These are phyloP conservation scores for Candida tibetensis DNA, from an alignment of 805 yeast genomes.

Conservation along the genomic window DNA sequence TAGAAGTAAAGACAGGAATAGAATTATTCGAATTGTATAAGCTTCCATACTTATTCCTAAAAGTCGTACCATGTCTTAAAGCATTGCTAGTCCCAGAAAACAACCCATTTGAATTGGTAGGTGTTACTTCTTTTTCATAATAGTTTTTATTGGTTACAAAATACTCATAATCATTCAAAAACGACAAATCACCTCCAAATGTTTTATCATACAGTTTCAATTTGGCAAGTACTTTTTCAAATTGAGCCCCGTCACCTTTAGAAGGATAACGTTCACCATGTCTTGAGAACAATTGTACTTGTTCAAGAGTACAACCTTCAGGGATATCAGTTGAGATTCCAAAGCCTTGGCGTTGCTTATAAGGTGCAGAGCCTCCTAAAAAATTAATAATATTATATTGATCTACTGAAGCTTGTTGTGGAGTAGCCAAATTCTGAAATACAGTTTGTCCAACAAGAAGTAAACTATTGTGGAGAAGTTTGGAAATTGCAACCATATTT, in stretches of 20 bases:
- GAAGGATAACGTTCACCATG: slow-evolving; percentile 73
- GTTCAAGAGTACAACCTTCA: slow-evolving; percentile 52
- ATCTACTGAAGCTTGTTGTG: slow-evolving; percentile 25
- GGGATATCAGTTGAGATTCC: slow-evolving; percentile 27
- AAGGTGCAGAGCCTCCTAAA: slow-evolving; percentile 27
- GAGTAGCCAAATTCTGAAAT: slow-evolving; percentile 23
- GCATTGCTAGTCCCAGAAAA: slow-evolving; percentile 55
- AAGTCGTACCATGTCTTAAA: slow-evolving; percentile 45
- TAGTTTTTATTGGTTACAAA: slow-evolving; percentile 36
- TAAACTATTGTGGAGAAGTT: slow-evolving; percentile 22
- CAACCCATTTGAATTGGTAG: slow-evolving; percentile 40
- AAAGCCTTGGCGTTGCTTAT: slow-evolving; percentile 24
- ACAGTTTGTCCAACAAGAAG: slow-evolving; percentile 21
- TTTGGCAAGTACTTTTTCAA: slow-evolving; percentile 25
- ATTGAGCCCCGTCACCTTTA: slow-evolving; percentile 23
- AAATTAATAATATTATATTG: slow-evolving; percentile 23
- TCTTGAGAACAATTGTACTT: slow-evolving; percentile 68
- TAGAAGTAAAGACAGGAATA: slow-evolving; percentile 54
- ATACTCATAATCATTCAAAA: slow-evolving; percentile 53
- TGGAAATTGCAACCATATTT: slow-evolving; percentile 22
- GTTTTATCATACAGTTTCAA: slow-evolving; percentile 25
- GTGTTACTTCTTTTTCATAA: slow-evolving; percentile 51
- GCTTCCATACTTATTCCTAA: slow-evolving; percentile 48
- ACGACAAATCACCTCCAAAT: slow-evolving; percentile 49
- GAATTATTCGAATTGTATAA: slow-evolving; percentile 35